Evolutionary conservation across 805 yeast species (phyloP), one percentile per base, ranked within the genome.

Genomic region (Lachancea dasiensis): DNA sequence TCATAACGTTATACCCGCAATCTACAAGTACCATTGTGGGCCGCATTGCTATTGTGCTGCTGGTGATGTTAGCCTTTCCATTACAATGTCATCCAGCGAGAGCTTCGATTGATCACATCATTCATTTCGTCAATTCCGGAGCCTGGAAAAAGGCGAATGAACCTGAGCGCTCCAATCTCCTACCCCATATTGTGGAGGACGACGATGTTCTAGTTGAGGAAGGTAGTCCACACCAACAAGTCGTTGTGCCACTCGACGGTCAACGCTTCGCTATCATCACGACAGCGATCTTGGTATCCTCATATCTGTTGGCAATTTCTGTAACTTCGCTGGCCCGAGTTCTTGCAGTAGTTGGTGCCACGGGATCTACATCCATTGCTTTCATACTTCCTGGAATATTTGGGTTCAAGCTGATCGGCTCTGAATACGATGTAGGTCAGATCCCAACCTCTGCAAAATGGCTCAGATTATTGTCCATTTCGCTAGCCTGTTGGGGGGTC

Each of bases 61-160:
- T 87, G 58, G 95, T 89, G 17, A 70, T 81, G 46, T 69, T 86
- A 39, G 82, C 92, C n/a, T 87, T 78, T 56, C 96, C 97, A 5
- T 63, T 89, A 46, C 95, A 86, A 71, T 75, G 87, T 51, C 95
- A 87, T 51, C 97, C 97, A 0, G 85, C 94, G 21, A 70, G 96
- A 48, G 80, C 83, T 2, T 85, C 95, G 0, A 69, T 82, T 27
- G 79, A 82, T 51, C 86, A 86, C 56, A 78, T 87, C 27, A 57
- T 77, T 22, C 76, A 70, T 63, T 49, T 72, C 40, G 40, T 24
- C 10, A 33, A 35, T 20, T 6, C 19, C n/a, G 10, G 14, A 6
- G 13, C 27, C 11, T 8, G 11, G 7, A 23, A 5, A 6, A 4
- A 21, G 3, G 10, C 31, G 11, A 13, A 17, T 6, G 23, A n/a